Evolutionary conservation across 1,284 basidiomycete species (phyloP).

Genomic region (Cryptococcus hybrid): DNA sequence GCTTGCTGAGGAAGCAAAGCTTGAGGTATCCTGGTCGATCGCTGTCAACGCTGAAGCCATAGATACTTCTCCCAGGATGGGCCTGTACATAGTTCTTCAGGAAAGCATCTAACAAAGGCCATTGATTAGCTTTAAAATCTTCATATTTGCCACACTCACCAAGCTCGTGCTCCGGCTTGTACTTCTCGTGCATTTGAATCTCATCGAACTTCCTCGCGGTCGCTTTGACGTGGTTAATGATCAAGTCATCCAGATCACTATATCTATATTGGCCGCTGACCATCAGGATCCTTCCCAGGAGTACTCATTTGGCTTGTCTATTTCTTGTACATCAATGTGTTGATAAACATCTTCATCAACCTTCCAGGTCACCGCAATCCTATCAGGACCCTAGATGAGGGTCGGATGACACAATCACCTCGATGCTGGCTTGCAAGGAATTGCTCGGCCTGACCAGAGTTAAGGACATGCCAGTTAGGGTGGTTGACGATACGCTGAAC

Average conservation of each 20-base stretch:
- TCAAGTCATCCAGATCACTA: conserved; percentile 94
- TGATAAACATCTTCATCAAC: conserved; percentile 96
- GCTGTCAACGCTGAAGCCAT: conserved; percentile 91
- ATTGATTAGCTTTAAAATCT: background rate
- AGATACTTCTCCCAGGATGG: conserved; percentile 91
- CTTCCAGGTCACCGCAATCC: conserved; percentile 99
- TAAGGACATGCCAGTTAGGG: conserved; percentile 98
- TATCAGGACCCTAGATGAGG: conserved; percentile 89
- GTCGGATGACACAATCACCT: conserved; percentile 93
- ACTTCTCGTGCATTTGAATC: conserved; percentile 94
- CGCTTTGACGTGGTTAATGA: conserved; percentile 95
- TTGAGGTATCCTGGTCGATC: conserved; percentile 90
- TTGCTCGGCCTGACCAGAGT: conserved; percentile 82
- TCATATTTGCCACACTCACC: conserved; percentile 58
- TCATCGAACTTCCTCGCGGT: conserved; percentile 94
- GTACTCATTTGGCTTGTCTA: conserved; percentile 64
- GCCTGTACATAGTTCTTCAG: conserved; percentile 87
- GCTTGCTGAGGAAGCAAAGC: conserved; percentile 88
- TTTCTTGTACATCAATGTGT: conserved; percentile 93
- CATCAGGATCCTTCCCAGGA: conserved; percentile 68
- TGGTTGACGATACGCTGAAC: conserved; percentile 91
- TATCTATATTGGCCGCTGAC: conserved; percentile 81
- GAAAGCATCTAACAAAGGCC: conserved; percentile 64
- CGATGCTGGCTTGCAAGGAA: conserved; percentile 87
- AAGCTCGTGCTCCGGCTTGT: conserved; percentile 84